Evolutionary conservation across 2,329 filamentous ascomycete genomes (phyloP), one percentile per base, ranked within the genome.

Genomic region (Hypoxylon sp.): DNA sequence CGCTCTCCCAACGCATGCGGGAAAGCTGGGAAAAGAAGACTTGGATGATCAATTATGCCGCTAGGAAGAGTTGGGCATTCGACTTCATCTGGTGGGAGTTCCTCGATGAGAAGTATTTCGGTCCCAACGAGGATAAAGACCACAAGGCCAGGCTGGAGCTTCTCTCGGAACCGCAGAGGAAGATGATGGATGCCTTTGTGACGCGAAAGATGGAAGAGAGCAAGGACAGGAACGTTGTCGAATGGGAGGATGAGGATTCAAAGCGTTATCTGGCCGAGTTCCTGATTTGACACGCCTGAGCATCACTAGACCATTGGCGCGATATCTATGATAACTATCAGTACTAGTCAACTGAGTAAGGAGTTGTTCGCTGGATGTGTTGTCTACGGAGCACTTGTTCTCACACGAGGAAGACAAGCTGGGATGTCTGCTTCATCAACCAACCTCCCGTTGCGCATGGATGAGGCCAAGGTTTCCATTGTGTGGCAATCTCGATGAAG

Each of bases 41-140:
- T 1, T 79, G 76, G 67, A 74, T 74, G 74, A 20, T 79, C n/a
- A 76, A 71, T 53, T 79, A 78, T 32, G 78, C 74, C 1, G 75
- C 74, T 3, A 75, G 76, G 49, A 78, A 78, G 38, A 78, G 76
- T 55, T 80, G 76, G 76, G 76, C 73, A 0, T 79, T 81, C 65
- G 79, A 81, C 55, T 67, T 69, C 11, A 64, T 80, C 4, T 81
- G 59, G 58, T 80, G 78, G 78, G 77, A 71, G 52, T 76, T 65
- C 60, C 61, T 80, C 14, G 76, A 80, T 58, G 64, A 75, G 57
- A 69, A 60, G 1, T 78, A 75, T 54, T 80, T 78, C 56, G 78
- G 77, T 2, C 63, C 51, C 0, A 55, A 61, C 22, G 44, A 61
- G 33, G 14, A 55, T n/a, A 24, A 55, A 26, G 51, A 61, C 16